Conservation (phyloP, 1,284 basidiomycete genomes). For the Boletus semigastroideus region DNA sequence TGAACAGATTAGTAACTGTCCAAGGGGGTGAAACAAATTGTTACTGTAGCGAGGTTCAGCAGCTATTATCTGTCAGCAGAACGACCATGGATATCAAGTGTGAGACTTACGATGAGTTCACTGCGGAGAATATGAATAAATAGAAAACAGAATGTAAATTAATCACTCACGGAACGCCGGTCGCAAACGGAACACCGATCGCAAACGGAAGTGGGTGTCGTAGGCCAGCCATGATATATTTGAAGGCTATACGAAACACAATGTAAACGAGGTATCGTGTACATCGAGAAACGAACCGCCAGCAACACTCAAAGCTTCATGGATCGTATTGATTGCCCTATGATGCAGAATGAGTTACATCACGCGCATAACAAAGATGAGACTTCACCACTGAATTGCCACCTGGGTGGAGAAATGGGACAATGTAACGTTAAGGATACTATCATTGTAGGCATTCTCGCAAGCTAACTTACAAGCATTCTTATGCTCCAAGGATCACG, state of each 20-base stretch:
- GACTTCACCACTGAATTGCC: slow-evolving; percentile 1
- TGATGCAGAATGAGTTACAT: not conserved
- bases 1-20: not conserved
- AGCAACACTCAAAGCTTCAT: slow-evolving; percentile 1
- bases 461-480: slow-evolving; percentile 5
- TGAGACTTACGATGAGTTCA: not conserved
- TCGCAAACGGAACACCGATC: not conserved
- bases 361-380: not conserved
- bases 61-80: not conserved
- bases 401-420: slow-evolving; percentile 1
- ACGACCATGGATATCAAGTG: not conserved
- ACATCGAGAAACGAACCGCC: slow-evolving; percentile 4
- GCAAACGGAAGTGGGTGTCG: not conserved
- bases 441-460: not conserved
- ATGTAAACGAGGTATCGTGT: not conserved
- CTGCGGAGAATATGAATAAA: not conserved
- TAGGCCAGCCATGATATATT: slow-evolving; percentile 9
- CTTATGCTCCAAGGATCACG: slow-evolving; percentile 4
- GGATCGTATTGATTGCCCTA: slow-evolving; percentile 4
- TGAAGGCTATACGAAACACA: slow-evolving; percentile 9
- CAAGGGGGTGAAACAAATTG: not conserved
- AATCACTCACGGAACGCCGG: not conserved
- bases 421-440: not conserved
- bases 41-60: not conserved
- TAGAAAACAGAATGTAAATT: not conserved